Evolutionary conservation across 2,329 filamentous ascomycete species (phyloP).

Genomic region (Pseudocercospora fijiensis): DNA sequence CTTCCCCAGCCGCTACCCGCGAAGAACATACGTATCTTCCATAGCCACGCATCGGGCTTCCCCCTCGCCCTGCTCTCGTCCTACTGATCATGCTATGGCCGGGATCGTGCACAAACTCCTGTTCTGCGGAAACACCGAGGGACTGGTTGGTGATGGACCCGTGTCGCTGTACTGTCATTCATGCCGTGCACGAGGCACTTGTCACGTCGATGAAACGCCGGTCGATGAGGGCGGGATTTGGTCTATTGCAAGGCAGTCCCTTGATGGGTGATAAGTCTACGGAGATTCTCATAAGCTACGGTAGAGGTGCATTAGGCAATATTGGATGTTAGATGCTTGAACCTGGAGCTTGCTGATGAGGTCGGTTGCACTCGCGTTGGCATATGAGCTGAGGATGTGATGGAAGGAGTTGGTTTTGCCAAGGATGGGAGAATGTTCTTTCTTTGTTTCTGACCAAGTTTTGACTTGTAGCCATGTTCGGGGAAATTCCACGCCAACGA

Average conservation of each 20-base stretch:
- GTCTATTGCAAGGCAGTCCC: neutral
- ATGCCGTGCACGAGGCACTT: conserved; percentile 8
- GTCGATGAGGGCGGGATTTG: neutral
- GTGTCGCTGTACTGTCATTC: conserved; percentile 8
- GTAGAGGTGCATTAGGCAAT: neutral
- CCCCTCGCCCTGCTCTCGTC: neutral
- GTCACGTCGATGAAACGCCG: conserved; percentile 7
- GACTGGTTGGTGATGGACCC: conserved; percentile 1
- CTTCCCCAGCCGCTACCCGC: neutral
- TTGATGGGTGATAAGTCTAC: neutral
- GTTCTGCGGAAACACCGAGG: neutral
- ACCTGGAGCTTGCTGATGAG: neutral
- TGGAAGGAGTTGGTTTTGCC: neutral
- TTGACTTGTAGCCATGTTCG: conserved; percentile 6
- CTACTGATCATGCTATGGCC: conserved; percentile 1
- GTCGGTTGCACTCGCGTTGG: neutral
- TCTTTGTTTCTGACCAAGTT: conserved; percentile 8
- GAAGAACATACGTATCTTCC: conserved; percentile 2
- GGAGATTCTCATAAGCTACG: conserved; percentile 10
- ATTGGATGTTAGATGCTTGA: conserved; percentile 5
- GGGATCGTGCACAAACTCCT: conserved; percentile 2
- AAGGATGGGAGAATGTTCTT: neutral
- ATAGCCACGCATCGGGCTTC: neutral
- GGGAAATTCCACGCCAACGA: conserved; percentile 13
- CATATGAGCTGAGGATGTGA: neutral